These are phyloP conservation scores for Poa annua DNA, from an alignment of 176 grass and related monocot genomes.

Conservation along the genomic window DNA sequence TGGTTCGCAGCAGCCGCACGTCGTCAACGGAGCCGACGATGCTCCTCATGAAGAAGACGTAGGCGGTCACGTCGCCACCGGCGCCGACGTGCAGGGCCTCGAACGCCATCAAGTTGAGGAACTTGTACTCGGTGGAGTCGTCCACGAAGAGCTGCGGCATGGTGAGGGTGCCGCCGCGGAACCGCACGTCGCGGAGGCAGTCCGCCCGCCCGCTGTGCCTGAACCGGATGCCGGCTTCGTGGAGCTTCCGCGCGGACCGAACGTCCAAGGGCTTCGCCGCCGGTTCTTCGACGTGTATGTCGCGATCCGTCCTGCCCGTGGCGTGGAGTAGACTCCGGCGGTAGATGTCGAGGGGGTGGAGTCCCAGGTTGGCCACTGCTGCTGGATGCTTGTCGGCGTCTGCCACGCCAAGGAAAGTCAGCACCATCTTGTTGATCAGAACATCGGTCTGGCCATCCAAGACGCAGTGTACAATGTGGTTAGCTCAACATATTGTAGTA, in stretches of 20 bases:
- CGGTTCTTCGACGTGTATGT: neutral
- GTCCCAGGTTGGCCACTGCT: slow-evolving; percentile 15
- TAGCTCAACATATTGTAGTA: neutral
- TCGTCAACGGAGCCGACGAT: slow-evolving; percentile 58
- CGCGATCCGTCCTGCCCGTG: neutral
- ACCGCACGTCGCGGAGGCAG: slow-evolving; percentile 55
- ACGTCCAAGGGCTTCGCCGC: slow-evolving; percentile 29
- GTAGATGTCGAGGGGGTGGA: slow-evolving; percentile 60
- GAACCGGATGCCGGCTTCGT: slow-evolving; percentile 69
- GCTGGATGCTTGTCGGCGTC: slow-evolving; percentile 12
- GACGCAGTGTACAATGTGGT: neutral
- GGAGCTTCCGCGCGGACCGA: slow-evolving; percentile 57
- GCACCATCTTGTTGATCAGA: slow-evolving; percentile 58
- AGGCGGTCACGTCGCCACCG: slow-evolving; percentile 58
- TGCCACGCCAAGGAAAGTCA: slow-evolving; percentile 42
- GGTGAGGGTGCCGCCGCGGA: slow-evolving; percentile 44
- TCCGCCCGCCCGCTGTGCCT: slow-evolving; percentile 39
- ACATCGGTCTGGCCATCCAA: slow-evolving; percentile 31
- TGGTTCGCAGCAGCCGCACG: slow-evolving; percentile 54
- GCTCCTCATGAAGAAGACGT: slow-evolving; percentile 77
- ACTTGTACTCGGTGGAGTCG: slow-evolving; percentile 63
- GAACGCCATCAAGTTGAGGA: slow-evolving; percentile 73
- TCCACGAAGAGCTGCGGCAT: slow-evolving; percentile 57
- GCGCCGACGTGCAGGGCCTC: slow-evolving; percentile 57
- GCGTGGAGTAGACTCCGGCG: slow-evolving; percentile 47